These are phyloP conservation scores for Phytophthora citrophthora DNA, from an alignment of 352 stramenopile species.

Conservation along the genomic window DNA sequence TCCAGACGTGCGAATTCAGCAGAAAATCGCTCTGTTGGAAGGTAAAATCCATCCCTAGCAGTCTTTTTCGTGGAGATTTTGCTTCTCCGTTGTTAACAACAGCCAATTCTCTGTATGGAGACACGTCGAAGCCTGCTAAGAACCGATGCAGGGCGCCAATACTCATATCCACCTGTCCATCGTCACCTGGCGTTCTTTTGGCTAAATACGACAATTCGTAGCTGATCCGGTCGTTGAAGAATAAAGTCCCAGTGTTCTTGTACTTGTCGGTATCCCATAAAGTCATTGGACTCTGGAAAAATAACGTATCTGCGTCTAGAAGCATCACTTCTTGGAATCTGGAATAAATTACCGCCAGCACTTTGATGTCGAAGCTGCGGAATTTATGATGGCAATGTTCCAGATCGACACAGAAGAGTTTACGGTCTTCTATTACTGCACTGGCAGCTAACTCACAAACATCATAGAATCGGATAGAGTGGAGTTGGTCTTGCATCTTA, in stretches of 20 bases:
- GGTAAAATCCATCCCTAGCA: constrained; percentile 25
- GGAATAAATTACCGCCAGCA: constrained; percentile 49
- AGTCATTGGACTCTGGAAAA: constrained; percentile 47
- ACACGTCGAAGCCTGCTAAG: constrained; percentile 47
- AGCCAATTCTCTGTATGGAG: constrained; percentile 16
- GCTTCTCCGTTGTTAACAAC: background rate
- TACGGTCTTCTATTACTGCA: constrained; percentile 6
- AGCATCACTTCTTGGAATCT: constrained; percentile 58
- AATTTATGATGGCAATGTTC: constrained; percentile 53
- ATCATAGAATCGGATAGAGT: constrained; percentile 51
- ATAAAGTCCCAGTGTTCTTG: constrained; percentile 50
- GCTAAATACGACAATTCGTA: constrained; percentile 41
- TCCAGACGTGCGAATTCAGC: constrained; percentile 43
- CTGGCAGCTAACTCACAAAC: constrained; percentile 49
- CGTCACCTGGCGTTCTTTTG: constrained; percentile 5
- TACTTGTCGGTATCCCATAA: constrained; percentile 45
- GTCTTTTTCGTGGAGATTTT: background rate
- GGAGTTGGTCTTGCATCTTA: constrained; percentile 27
- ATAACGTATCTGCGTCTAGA: constrained; percentile 58
- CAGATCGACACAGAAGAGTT: constrained; percentile 52
- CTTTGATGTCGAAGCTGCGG: constrained; percentile 62
- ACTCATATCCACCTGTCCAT: constrained; percentile 1
- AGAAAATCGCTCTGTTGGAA: constrained; percentile 44
- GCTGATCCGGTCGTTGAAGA: constrained; percentile 67
- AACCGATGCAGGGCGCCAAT: constrained; percentile 43